Evolutionary conservation across 2,329 filamentous ascomycete genomes (phyloP).

Genomic region (Emmonsiellopsis sp.): DNA sequence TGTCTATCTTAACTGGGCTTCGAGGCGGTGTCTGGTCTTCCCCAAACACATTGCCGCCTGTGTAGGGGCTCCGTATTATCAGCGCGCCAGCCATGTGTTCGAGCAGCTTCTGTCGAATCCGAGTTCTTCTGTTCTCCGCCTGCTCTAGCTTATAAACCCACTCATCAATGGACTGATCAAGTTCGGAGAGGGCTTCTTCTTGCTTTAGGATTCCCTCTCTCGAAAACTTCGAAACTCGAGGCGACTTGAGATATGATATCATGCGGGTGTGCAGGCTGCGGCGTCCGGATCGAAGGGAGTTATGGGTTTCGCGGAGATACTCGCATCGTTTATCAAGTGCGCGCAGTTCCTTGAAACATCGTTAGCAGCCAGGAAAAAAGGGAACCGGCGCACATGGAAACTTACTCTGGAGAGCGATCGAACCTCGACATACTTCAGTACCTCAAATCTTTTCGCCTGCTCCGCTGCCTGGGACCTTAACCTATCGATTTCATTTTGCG

Average conservation of each 20-base stretch:
- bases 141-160: constrained; percentile 73
- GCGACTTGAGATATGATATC: constrained; percentile 65
- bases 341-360: constrained; percentile 53
- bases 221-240: constrained; percentile 61
- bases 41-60: constrained; percentile 3
- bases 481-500: constrained; percentile 13
- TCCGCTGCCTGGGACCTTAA: constrained; percentile 16
- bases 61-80: constrained; percentile 32
- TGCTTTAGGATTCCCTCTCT: constrained; percentile 68
- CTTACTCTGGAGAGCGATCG: constrained; percentile 18
- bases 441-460: constrained; percentile 18
- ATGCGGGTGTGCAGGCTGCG: constrained; percentile 69
- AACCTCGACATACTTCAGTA: constrained; percentile 18
- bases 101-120: constrained; percentile 68
- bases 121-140: constrained; percentile 65
- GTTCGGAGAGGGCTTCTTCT: constrained; percentile 66
- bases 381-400: not conserved
- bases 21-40: constrained; percentile 39
- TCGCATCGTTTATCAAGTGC: constrained; percentile 69
- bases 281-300: constrained; percentile 62
- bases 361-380: constrained; percentile 1
- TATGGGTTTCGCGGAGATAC: constrained; percentile 68
- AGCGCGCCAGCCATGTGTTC: constrained; percentile 70
- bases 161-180: constrained; percentile 69
- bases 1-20: constrained; percentile 44